These are phyloP conservation scores for Monosporascus sp. DNA, from an alignment of 2,329 filamentous ascomycete species.

Conservation along the genomic window DNA sequence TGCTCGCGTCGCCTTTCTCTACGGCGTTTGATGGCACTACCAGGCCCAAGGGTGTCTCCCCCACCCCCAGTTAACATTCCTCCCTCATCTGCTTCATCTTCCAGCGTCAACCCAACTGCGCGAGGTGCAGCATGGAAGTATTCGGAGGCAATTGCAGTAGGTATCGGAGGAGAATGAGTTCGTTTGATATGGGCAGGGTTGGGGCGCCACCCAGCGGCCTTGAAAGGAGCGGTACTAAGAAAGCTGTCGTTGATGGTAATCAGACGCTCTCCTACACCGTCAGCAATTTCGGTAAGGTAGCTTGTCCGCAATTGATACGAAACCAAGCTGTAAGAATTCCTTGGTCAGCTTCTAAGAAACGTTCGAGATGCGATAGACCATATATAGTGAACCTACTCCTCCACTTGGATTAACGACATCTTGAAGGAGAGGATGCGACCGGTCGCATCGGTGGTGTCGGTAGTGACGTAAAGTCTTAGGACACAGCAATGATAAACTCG, in stretches of 20 bases:
- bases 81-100: constrained; percentile 67
- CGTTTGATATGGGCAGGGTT: constrained; percentile 72
- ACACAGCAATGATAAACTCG: no score
- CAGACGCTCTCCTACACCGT: constrained; percentile 78
- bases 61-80: constrained; percentile 65
- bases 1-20: constrained; percentile 59
- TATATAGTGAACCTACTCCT: constrained; percentile 18
- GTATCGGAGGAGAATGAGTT: constrained; percentile 81
- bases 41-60: constrained; percentile 63
- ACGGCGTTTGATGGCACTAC: constrained; percentile 61
- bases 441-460: neutral
- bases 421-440: constrained; percentile 3
- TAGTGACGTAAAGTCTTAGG: no score
- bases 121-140: constrained; percentile 71
- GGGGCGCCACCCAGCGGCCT: constrained; percentile 73
- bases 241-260: constrained; percentile 76
- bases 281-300: constrained; percentile 74
- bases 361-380: neutral
- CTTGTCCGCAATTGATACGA: constrained; percentile 76
- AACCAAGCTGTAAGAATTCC: constrained; percentile 55
- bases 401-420: constrained; percentile 26
- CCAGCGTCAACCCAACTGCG: constrained; percentile 56
- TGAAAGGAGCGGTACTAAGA: constrained; percentile 75
- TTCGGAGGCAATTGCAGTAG: constrained; percentile 73
- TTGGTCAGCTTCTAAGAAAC: constrained; percentile 9